A percentile compares a stretch with the other conserved stretches of the same genome.
phyloP scores from a whole-genome alignment of 2,329 filamentous ascomycete species.

The Lachnellula arida region DNA sequence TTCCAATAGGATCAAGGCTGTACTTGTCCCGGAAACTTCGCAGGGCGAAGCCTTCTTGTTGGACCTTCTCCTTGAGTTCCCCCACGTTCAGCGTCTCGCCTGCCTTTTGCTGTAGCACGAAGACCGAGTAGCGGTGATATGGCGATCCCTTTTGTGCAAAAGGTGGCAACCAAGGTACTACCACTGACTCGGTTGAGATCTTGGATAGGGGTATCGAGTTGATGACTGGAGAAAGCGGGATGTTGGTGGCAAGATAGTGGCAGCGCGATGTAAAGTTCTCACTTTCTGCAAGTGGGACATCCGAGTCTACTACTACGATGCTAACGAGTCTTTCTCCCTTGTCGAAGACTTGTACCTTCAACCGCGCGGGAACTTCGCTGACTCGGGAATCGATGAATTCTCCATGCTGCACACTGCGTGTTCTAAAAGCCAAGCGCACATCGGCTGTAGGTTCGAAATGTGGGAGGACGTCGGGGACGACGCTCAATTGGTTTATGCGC shows the following conservation, averaged over 20 bases:
- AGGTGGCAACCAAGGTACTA: slow-evolving; percentile 77
- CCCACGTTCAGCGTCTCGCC: slow-evolving; percentile 54
- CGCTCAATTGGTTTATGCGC: slow-evolving; percentile 78
- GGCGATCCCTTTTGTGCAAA: slow-evolving; percentile 84
- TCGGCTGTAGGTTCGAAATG: slow-evolving; percentile 73
- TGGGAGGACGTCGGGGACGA: slow-evolving; percentile 84
- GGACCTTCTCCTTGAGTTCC: slow-evolving; percentile 49
- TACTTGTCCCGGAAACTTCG: slow-evolving; percentile 70
- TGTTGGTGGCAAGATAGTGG: slow-evolving; percentile 79
- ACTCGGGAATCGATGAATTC: slow-evolving; percentile 70
- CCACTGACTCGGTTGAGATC: slow-evolving; percentile 60
- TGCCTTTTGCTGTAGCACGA: slow-evolving; percentile 74
- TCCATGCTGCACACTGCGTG: slow-evolving; percentile 66
- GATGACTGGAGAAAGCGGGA: slow-evolving; percentile 56
- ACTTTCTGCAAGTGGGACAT: slow-evolving; percentile 73
- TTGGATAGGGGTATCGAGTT: slow-evolving; percentile 61
- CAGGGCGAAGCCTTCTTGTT: slow-evolving; percentile 66
- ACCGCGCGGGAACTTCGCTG: slow-evolving; percentile 67
- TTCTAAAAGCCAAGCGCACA: slow-evolving; percentile 75
- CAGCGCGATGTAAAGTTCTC: slow-evolving; percentile 77
- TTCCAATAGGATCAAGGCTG: slow-evolving; percentile 67
- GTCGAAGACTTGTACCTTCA: slow-evolving; percentile 83
- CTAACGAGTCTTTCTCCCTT: slow-evolving; percentile 76
- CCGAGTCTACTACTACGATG: slow-evolving; percentile 80
- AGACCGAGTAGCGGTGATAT: slow-evolving; percentile 83